phyloP scores from a whole-genome alignment of 108 stramenopile genomes.

The Skeletonema grethae region DNA sequence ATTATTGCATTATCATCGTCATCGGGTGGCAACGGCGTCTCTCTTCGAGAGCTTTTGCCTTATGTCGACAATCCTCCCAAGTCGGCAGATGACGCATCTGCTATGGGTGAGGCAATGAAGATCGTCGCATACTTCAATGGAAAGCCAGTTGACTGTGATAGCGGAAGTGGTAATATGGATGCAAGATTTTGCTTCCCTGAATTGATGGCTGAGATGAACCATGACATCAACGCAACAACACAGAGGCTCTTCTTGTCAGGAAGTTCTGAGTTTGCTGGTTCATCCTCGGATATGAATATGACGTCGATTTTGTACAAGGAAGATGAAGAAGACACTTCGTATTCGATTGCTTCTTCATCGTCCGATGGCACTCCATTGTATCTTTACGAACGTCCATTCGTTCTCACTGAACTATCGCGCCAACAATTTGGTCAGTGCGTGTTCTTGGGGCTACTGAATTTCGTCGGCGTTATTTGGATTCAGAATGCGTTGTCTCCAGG shows the following conservation, averaged over 20 bases:
- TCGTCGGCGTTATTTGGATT: slow-evolving; percentile 75
- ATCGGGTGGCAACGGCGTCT: slow-evolving; percentile 44
- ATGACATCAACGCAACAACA: slow-evolving; percentile 8
- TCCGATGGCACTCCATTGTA: slow-evolving; percentile 46
- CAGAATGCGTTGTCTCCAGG: slow-evolving; percentile 58
- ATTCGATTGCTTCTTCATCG: slow-evolving; percentile 24
- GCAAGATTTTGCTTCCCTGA: slow-evolving; percentile 76
- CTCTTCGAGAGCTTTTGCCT: slow-evolving; percentile 62
- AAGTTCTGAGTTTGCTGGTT: slow-evolving; percentile 40
- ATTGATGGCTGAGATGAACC: slow-evolving; percentile 63
- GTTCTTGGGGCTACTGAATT: slow-evolving; percentile 65
- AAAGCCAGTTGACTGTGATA: slow-evolving; percentile 38
- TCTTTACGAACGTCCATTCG: slow-evolving; percentile 55
- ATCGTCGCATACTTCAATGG: slow-evolving; percentile 85
- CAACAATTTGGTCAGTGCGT: slow-evolving; percentile 72
- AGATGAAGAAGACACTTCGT: slow-evolving; percentile 14
- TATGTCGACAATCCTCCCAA: slow-evolving; percentile 74
- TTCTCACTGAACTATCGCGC: slow-evolving; percentile 57
- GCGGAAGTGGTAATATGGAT: slow-evolving; percentile 19
- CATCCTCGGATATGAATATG: slow-evolving; percentile 17
- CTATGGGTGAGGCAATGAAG: slow-evolving; percentile 52
- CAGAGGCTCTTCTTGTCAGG: slow-evolving; percentile 13
- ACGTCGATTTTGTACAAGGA: slow-evolving; percentile 33
- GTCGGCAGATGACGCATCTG: slow-evolving; percentile 36
- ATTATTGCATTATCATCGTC: slow-evolving; percentile 40